Conservation (phyloP, 768 basidiomycete species). For the Macrocybe gigantea region DNA sequence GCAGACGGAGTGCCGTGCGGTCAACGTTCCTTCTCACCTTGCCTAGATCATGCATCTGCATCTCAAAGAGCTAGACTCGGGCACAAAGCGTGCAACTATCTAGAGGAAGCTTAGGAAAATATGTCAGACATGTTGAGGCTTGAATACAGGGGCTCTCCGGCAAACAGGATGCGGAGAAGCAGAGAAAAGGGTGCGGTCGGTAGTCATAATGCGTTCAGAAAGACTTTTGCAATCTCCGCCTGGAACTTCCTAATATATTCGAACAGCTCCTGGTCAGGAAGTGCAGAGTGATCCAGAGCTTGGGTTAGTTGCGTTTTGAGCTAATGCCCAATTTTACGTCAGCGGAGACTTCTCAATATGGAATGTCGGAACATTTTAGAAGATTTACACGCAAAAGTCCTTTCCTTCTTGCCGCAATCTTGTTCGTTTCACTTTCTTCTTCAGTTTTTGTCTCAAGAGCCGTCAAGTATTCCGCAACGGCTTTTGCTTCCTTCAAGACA, state of each 20-base stretch:
- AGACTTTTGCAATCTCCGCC: slow-evolving; percentile 57
- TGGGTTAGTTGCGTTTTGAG: slow-evolving; percentile 72
- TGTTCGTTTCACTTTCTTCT: slow-evolving; percentile 56
- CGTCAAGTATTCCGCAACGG: slow-evolving; percentile 54
- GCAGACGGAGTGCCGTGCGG: too few species aligned
- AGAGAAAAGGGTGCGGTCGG: not conserved
- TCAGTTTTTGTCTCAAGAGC: slow-evolving; percentile 52
- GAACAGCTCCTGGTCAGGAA: slow-evolving; percentile 66
- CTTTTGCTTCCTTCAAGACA: slow-evolving; percentile 56
- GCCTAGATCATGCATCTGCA: not conserved
- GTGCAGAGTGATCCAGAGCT: slow-evolving; percentile 63
- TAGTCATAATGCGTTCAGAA: slow-evolving; percentile 16
- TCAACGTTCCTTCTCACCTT: too few species aligned
- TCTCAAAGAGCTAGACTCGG: not conserved
- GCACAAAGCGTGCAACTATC: not conserved
- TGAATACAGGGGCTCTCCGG: not conserved
- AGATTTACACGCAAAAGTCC: slow-evolving; percentile 56
- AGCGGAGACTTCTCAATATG: not conserved
- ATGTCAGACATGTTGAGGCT: not conserved
- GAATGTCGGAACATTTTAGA: not conserved
- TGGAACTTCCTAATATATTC: slow-evolving; percentile 66
- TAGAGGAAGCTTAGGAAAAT: too few species aligned
- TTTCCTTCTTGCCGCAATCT: slow-evolving; percentile 56
- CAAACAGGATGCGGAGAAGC: not conserved
- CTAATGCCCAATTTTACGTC: slow-evolving; percentile 24